These are phyloP conservation scores for Dioscorea zingiberensis DNA, from an alignment of 106 monocot species.

Conservation along the genomic window DNA sequence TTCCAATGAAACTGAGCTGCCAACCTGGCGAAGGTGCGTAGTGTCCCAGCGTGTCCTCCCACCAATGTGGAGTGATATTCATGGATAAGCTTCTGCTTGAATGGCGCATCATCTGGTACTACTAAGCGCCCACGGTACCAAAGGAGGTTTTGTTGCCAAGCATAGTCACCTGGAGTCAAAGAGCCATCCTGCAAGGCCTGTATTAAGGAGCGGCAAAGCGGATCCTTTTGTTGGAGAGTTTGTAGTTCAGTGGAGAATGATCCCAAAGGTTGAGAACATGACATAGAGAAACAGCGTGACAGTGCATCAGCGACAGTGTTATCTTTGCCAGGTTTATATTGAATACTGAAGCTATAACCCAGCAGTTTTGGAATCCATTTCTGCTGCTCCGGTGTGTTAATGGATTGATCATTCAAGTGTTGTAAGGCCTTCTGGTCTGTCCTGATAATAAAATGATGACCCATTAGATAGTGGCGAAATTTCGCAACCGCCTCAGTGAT, in stretches of 20 bases:
- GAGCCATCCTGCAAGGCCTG: no score
- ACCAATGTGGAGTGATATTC: no score
- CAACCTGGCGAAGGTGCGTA: background rate
- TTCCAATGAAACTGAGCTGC: background rate
- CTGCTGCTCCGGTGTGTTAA: background rate
- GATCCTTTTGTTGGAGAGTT: background rate
- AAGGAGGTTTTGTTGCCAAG: no score
- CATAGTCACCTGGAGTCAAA: no score
- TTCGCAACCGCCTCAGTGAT: background rate
- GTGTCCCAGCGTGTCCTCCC: background rate
- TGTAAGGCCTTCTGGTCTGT: background rate
- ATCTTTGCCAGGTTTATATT: background rate
- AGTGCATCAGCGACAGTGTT: background rate
- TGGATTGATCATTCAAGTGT: background rate
- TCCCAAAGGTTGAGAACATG: background rate
- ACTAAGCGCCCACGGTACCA: no score
- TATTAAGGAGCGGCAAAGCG: no score
- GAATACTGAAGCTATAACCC: background rate
- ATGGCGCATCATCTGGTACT: no score
- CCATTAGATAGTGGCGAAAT: background rate
- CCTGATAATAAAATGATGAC: background rate
- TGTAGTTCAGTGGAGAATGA: background rate
- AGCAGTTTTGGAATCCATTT: background rate
- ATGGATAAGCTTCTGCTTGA: no score
- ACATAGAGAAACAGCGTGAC: background rate